A percentile compares a stretch with the other conserved stretches of the same genome.
Conservation (phyloP, 1,284 basidiomycete genomes). For the Austropuccinia psidii region DNA sequence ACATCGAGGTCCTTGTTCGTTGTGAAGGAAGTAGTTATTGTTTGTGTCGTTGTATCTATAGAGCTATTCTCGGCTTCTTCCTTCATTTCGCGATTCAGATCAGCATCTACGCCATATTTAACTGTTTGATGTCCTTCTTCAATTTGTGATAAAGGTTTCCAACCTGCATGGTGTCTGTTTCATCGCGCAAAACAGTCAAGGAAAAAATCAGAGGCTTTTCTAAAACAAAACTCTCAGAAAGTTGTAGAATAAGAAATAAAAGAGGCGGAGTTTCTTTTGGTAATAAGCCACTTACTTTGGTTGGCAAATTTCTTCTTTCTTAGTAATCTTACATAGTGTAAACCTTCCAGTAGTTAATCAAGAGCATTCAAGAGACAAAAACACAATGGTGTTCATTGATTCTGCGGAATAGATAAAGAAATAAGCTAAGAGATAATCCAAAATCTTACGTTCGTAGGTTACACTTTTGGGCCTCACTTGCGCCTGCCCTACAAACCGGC, state of each 20-base stretch:
- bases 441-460: constrained; percentile 24
- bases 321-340: constrained; percentile 32
- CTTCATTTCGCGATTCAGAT: no score
- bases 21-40: no score
- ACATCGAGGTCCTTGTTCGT: no score
- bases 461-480: constrained; percentile 26
- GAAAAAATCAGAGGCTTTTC: background rate
- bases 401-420: background rate
- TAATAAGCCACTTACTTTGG: constrained; percentile 8
- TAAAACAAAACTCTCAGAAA: background rate
- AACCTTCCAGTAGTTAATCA: constrained; percentile 2
- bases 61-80: no score
- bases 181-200: background rate
- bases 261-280: no score
- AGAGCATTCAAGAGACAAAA: background rate
- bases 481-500: constrained; percentile 1
- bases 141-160: no score
- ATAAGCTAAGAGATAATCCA: background rate
- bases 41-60: no score
- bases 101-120: no score
- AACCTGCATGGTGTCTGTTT: constrained; percentile 27
- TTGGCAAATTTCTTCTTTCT: constrained; percentile 22
- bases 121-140: no score
- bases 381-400: background rate
- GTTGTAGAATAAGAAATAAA: background rate